phyloP scores from a whole-genome alignment of 208 protist genomes.

The Wallacemonas collosoma region DNA sequence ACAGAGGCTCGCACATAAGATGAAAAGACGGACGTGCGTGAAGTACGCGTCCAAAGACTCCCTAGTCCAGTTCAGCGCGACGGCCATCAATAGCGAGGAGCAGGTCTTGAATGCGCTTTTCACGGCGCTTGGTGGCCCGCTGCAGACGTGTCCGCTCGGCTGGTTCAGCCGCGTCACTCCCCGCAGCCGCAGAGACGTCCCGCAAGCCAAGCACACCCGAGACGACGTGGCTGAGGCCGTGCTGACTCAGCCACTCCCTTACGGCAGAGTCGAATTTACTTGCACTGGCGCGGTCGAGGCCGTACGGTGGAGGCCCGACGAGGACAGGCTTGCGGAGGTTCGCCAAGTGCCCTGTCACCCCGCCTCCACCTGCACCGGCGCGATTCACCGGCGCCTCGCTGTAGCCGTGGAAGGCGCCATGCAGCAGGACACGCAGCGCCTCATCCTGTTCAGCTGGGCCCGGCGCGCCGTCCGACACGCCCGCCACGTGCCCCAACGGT shows the following conservation, averaged over 20 bases:
- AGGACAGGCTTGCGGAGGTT: slow-evolving; percentile 4
- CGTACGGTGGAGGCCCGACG: slow-evolving; percentile 44
- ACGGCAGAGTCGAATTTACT: slow-evolving; percentile 87
- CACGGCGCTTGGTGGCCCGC: slow-evolving; percentile 35
- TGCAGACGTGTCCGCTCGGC: slow-evolving; percentile 29
- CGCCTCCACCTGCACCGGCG: slow-evolving; percentile 14
- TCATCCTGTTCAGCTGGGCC: slow-evolving; percentile 29
- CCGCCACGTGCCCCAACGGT: background rate
- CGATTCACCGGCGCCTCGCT: background rate
- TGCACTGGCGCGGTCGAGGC: slow-evolving; percentile 80
- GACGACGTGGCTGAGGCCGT: slow-evolving; percentile 74
- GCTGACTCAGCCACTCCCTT: slow-evolving; percentile 82
- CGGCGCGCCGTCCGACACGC: background rate
- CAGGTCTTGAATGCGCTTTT: slow-evolving; percentile 44
- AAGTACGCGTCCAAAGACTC: background rate
- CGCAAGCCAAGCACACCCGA: slow-evolving; percentile 65
- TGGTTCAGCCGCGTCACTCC: background rate
- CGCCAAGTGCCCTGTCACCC: background rate
- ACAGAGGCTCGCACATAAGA: background rate
- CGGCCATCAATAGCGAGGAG: slow-evolving; percentile 66
- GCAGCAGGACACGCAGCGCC: slow-evolving; percentile 66
- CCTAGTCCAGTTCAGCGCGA: slow-evolving; percentile 32
- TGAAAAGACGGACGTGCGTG: background rate
- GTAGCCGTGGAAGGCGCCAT: slow-evolving; percentile 63
- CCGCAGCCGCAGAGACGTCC: slow-evolving; percentile 31